Conservation (phyloP, 1,284 basidiomycete species). For the Sporisorium reilianum region DNA sequence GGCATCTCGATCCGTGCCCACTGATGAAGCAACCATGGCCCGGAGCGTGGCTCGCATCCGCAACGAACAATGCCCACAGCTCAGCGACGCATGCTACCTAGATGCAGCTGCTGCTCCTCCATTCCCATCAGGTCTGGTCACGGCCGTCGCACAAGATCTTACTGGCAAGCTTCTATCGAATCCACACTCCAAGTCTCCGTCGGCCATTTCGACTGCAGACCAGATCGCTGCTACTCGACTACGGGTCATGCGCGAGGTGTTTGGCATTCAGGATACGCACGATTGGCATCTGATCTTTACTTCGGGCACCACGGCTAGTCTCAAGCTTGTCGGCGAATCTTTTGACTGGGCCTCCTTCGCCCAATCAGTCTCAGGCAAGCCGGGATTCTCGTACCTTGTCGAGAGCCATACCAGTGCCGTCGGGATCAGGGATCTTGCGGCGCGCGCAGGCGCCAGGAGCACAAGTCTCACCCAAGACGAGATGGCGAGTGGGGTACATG, state of each 20-base stretch:
- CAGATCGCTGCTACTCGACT: slow-evolving; percentile 52
- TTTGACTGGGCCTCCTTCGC: slow-evolving; percentile 32
- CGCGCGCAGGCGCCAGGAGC: slow-evolving; percentile 6
- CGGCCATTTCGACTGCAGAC: slow-evolving; percentile 51
- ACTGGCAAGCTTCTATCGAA: slow-evolving; percentile 59
- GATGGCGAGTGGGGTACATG: neutral
- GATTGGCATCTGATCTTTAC: slow-evolving; percentile 59
- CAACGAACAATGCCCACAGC: slow-evolving; percentile 33
- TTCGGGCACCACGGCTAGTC: slow-evolving; percentile 50
- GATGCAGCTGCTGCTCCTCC: slow-evolving; percentile 68
- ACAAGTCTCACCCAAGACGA: slow-evolving; percentile 13
- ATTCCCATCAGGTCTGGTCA: slow-evolving; percentile 51
- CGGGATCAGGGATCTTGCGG: slow-evolving; percentile 51
- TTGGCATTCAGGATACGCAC: slow-evolving; percentile 50
- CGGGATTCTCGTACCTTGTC: slow-evolving; percentile 34
- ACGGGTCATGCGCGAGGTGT: slow-evolving; percentile 60
- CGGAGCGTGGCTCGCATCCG: slow-evolving; percentile 21
- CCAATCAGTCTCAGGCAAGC: neutral
- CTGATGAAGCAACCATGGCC: slow-evolving; percentile 2
- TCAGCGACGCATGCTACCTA: slow-evolving; percentile 58
- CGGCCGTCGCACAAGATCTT: slow-evolving; percentile 40
- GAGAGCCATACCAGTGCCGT: slow-evolving; percentile 55
- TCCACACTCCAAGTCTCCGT: slow-evolving; percentile 66
- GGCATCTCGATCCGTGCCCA: neutral
- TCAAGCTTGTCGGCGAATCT: slow-evolving; percentile 52